These are phyloP conservation scores for Cicer pinnatifidum DNA, from an alignment of 306 rosid genomes.

Conservation along the genomic window DNA sequence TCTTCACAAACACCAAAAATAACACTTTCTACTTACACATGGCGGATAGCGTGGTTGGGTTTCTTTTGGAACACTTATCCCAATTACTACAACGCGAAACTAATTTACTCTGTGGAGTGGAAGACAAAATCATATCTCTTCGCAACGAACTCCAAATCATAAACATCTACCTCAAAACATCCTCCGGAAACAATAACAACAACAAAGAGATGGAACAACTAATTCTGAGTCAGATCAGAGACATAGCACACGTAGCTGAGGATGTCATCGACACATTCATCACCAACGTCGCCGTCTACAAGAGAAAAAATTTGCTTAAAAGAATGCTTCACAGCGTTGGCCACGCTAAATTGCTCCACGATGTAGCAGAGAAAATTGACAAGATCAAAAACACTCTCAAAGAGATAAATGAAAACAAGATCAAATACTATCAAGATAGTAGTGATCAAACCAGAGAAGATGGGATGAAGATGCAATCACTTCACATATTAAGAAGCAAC, in stretches of 20 bases:
- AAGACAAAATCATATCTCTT: slow-evolving; percentile 20
- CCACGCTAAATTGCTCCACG: slow-evolving; percentile 1
- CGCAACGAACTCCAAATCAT: slow-evolving; percentile 4
- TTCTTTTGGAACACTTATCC: slow-evolving; percentile 25
- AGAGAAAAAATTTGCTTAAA: neutral
- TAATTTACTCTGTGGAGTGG: slow-evolving; percentile 17
- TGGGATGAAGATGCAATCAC: neutral
- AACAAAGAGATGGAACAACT: neutral
- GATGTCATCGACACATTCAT: slow-evolving; percentile 18
- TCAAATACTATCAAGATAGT: slow-evolving; percentile 1
- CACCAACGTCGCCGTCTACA: neutral
- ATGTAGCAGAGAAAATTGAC: neutral
- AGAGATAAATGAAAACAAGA: slow-evolving; percentile 6
- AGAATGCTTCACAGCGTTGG: neutral
- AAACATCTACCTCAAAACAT: neutral
- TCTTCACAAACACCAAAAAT: neutral
- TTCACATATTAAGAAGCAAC: neutral
- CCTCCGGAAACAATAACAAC: neutral
- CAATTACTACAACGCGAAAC: neutral
- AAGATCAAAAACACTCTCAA: slow-evolving; percentile 11
- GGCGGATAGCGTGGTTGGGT: slow-evolving; percentile 1
- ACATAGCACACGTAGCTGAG: neutral
- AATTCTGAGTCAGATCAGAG: slow-evolving; percentile 13
- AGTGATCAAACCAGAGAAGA: neutral
- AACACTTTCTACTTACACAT: neutral